These are phyloP conservation scores for Blastomyces silverae DNA, from an alignment of 2,329 filamentous ascomycete genomes.

Conservation along the genomic window DNA sequence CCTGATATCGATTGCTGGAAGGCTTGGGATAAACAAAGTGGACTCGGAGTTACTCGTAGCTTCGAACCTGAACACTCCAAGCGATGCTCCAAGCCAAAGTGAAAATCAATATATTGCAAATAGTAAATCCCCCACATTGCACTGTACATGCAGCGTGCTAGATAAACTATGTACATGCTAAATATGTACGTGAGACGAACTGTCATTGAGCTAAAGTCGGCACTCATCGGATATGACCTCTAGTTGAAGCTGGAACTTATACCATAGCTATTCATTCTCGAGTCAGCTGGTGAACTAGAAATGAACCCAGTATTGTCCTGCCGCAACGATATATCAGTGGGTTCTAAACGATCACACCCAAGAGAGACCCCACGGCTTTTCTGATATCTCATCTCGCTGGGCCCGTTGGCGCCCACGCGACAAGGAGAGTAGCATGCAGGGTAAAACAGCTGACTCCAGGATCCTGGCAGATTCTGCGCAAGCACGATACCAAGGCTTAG, in stretches of 20 bases:
- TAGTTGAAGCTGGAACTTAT: not conserved
- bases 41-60: not conserved
- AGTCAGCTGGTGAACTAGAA: not conserved
- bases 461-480: not conserved
- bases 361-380: not conserved
- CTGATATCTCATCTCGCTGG: not conserved
- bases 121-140: not conserved
- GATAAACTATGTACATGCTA: not conserved
- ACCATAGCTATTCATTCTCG: not conserved
- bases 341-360: not conserved
- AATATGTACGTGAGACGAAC: not conserved
- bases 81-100: not conserved
- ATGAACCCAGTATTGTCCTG: not conserved
- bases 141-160: not conserved
- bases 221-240: not conserved
- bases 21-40: not conserved
- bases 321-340: not conserved
- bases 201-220: not conserved
- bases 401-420: not conserved
- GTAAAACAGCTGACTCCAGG: not conserved
- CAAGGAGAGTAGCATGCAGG: not conserved
- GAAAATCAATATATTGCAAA: not conserved
- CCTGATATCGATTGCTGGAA: not conserved
- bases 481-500: not conserved
- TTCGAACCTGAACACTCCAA: not conserved